A percentile compares a stretch with the other conserved stretches of the same genome.
Evolutionary conservation across 139 green algal species (phyloP).

Genomic region (Coccomyxa sp.): DNA sequence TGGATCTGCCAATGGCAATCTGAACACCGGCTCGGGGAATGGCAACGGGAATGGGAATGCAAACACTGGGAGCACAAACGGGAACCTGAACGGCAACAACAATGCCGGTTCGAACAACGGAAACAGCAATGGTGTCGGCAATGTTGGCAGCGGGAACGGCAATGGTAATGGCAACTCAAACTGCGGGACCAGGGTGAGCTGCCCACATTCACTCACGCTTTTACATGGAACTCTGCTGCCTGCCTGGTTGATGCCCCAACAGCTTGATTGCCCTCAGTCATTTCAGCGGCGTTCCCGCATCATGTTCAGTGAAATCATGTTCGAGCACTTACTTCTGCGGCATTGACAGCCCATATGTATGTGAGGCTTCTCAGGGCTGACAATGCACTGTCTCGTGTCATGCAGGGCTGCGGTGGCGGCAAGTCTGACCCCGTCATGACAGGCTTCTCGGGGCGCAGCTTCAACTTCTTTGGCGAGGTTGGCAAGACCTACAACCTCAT

Average conservation of each 20-base stretch:
- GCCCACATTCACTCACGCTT: no score
- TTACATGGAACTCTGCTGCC: no score
- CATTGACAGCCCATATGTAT: no score
- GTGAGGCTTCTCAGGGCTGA: no score
- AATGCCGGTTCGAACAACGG: neutral
- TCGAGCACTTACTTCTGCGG: no score
- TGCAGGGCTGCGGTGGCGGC: neutral
- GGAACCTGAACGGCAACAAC: neutral
- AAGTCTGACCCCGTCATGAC: neutral
- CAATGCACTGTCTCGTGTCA: no score
- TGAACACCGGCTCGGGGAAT: neutral
- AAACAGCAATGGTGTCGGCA: neutral
- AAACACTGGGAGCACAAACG: neutral
- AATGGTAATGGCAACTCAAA: neutral
- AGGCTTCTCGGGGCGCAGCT: neutral
- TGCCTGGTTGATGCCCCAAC: no score
- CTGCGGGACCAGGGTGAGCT: no score
- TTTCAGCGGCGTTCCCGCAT: no score
- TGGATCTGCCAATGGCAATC: neutral
- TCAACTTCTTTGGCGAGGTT: neutral
- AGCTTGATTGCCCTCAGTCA: no score
- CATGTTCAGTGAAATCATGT: no score
- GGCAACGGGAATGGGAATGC: neutral
- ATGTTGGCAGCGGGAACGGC: neutral
- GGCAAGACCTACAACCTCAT: slow-evolving; percentile 1